Base-by-base conservation (phyloP, 768 basidiomycete genomes). In the Leccinum imitatum region DNA sequence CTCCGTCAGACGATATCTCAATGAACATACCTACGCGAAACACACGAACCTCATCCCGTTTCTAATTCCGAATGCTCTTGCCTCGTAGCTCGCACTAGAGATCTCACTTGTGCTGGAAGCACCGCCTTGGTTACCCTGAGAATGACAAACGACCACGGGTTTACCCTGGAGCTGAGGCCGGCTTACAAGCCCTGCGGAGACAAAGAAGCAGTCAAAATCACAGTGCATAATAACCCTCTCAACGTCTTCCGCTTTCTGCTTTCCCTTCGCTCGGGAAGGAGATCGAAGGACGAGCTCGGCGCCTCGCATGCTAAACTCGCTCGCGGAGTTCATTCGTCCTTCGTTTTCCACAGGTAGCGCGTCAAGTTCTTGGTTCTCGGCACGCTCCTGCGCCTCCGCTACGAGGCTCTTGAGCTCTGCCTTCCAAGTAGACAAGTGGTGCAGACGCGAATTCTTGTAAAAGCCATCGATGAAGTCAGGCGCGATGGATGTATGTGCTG, bases 201-300 rank as follows among this genome's bases (percentile, higher is more conserved):
- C 95, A 69, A 99, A 99, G 79, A 98, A 98, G 63, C 89, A 93
- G 68, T 99, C 97, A 64, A 98, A 98, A 72, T 95, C 93, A 65
- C 90, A 92, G 67, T 95, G 93, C 90, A 95, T 91, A 67, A 93
- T 89, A 10, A 91, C 84, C 15, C 82, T 80, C 47, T 86, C 82
- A 35, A 79, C 64, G 19, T 79, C 76, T 27, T 78, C 75, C 3
- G 78, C 80, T 35, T 78, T 78, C 46, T 80, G 81, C 63, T 87
- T 87, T 67, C 79, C 82, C 61, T 81, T 84, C 14, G 69, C 68
- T 65, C 78, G 78, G 19, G 71, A 67, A 44, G 85, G 82, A 8
- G 85, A 84, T 57, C 73, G 77, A 67, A 79, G 69, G 4, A 79
- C 72, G 3, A 87, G 69, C 52, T 77, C 82, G 3, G 81, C 80